Conservation (phyloP, 2,329 filamentous ascomycete species). For the Fusarium chuoi region DNA sequence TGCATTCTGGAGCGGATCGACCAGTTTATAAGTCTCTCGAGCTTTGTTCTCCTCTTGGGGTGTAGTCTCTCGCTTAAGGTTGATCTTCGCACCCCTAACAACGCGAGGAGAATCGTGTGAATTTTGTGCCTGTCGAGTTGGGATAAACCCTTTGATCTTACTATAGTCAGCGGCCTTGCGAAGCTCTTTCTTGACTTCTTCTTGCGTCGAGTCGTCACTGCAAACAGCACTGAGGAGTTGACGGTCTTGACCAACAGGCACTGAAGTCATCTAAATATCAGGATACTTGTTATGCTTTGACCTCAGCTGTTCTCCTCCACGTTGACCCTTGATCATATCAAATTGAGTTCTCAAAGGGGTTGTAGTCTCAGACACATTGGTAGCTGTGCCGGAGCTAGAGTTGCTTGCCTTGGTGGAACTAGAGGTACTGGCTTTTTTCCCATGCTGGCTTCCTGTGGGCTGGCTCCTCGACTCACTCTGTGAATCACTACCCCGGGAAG, state of each 20-base stretch:
- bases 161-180: constrained; percentile 7
- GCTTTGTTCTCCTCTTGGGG: neutral
- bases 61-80: neutral
- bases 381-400: neutral
- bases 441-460: neutral
- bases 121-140: constrained; percentile 27
- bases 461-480: neutral
- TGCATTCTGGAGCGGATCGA: constrained; percentile 12
- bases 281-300: constrained; percentile 5
- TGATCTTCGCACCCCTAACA: neutral
- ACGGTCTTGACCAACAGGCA: constrained; percentile 22
- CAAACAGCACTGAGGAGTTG: constrained; percentile 5
- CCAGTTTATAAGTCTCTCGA: neutral
- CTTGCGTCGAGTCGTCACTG: neutral
- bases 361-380: neutral
- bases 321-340: constrained; percentile 10
- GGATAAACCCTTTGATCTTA: constrained; percentile 27
- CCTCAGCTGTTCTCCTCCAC: neutral
- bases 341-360: constrained; percentile 2
- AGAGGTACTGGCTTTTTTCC: neutral
- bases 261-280: constrained; percentile 27
- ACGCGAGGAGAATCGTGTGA: neutral
- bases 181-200: constrained; percentile 15
- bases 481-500: neutral
- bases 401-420: neutral